Conservation (phyloP, 768 basidiomycete genomes). For the Coprinellus micaceus region DNA sequence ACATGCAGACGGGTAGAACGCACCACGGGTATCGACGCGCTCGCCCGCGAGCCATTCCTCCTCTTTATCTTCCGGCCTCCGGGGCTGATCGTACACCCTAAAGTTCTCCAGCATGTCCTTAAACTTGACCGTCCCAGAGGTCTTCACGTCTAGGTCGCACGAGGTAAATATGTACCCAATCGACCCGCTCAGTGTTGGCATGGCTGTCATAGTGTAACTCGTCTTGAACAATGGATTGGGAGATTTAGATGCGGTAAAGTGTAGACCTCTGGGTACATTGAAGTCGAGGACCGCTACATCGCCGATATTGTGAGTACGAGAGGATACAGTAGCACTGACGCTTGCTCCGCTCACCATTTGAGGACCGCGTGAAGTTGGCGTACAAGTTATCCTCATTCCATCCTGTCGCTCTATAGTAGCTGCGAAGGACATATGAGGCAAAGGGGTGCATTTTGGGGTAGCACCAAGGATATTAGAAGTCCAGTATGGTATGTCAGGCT, state of each 20-base stretch:
- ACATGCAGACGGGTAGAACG: slow-evolving; percentile 17
- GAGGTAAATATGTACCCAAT: slow-evolving; percentile 93
- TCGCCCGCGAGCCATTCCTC: slow-evolving; percentile 83
- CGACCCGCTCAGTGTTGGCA: slow-evolving; percentile 90
- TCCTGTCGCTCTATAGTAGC: slow-evolving; percentile 87
- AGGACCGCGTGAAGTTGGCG: slow-evolving; percentile 84
- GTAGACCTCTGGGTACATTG: slow-evolving; percentile 73
- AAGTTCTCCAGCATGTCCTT: slow-evolving; percentile 90
- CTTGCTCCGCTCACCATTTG: slow-evolving; percentile 56
- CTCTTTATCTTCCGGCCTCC: slow-evolving; percentile 69
- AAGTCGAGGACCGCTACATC: slow-evolving; percentile 85
- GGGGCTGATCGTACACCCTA: slow-evolving; percentile 77
- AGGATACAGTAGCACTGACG: not conserved
- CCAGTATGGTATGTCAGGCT: no score
- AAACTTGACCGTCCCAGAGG: slow-evolving; percentile 69
- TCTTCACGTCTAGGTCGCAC: slow-evolving; percentile 70
- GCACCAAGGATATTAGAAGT: not conserved
- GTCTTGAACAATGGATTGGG: slow-evolving; percentile 88
- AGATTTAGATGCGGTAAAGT: slow-evolving; percentile 80
- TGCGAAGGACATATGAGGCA: slow-evolving; percentile 81
- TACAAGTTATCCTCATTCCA: slow-evolving; percentile 98
- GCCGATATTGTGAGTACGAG: slow-evolving; percentile 6
- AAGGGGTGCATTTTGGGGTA: slow-evolving; percentile 71
- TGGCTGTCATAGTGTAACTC: slow-evolving; percentile 87
- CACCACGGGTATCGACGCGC: slow-evolving; percentile 73